Percentiles rank a stretch among this genome's conserved stretches.
Conservation (phyloP, 768 basidiomycete species). For the Agaricus blazei region DNA sequence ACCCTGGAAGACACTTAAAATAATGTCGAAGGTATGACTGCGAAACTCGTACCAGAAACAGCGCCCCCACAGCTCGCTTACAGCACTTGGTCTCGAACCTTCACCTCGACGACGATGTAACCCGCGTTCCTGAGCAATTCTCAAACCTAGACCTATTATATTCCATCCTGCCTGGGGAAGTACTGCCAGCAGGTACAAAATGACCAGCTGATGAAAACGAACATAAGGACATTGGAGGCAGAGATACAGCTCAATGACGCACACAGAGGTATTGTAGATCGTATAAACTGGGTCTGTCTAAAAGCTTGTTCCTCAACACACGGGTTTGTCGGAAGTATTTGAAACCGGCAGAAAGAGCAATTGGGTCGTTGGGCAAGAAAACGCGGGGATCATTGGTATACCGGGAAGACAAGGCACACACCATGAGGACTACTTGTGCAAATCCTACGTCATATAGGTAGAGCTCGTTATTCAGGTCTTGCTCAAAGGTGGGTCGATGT, state of each 20-base stretch:
- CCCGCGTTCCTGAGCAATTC: conserved; percentile 59
- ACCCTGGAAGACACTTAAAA: conserved; percentile 17
- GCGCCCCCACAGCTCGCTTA: conserved; percentile 60
- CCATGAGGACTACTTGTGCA: conserved; percentile 50
- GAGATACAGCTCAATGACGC: conserved; percentile 24
- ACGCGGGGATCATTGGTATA: conserved; percentile 49
- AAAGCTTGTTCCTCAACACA: conserved; percentile 50
- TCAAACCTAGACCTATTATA: conserved; percentile 50
- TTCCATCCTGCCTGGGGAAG: conserved; percentile 53
- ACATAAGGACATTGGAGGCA: not conserved
- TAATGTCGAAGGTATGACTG: not conserved
- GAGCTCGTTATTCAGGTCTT: conserved; percentile 36
- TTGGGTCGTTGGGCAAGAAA: conserved; percentile 26
- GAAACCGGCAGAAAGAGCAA: conserved; percentile 51
- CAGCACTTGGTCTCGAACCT: conserved; percentile 24
- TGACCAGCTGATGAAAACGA: conserved; percentile 20
- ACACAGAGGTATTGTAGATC: conserved; percentile 70
- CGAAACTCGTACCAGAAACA: conserved; percentile 41
- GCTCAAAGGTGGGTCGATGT: conserved; percentile 62
- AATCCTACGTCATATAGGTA: conserved; percentile 50
- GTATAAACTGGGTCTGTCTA: conserved; percentile 53
- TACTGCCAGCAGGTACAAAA: conserved; percentile 31
- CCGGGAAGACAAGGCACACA: conserved; percentile 59
- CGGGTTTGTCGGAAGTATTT: conserved; percentile 60
- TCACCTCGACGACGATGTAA: conserved; percentile 47